Conservation (phyloP, 768 basidiomycete genomes). For the Lactarius sanguifluus region DNA sequence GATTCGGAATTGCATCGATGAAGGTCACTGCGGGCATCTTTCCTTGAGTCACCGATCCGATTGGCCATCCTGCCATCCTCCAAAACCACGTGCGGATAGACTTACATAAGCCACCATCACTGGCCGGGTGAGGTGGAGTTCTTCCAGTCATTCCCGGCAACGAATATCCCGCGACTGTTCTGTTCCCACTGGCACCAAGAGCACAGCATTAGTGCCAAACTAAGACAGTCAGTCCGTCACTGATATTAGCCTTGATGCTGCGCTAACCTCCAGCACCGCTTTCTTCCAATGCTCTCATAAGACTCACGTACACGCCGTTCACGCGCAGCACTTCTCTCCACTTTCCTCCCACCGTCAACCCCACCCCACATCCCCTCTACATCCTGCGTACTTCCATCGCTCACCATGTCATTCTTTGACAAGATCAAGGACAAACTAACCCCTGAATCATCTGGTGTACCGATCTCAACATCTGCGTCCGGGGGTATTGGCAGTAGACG, state of each 20-base stretch:
- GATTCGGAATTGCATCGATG: constrained; percentile 45
- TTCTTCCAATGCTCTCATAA: not conserved
- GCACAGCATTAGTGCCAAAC: not conserved
- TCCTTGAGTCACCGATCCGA: not conserved
- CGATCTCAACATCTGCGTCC: constrained; percentile 42
- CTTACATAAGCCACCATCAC: not conserved
- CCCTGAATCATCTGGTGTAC: constrained; percentile 42
- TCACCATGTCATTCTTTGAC: constrained; percentile 56
- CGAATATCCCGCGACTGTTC: not conserved
- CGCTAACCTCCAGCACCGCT: constrained; percentile 7
- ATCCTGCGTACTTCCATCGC: not conserved
- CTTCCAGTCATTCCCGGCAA: not conserved
- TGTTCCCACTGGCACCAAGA: not conserved
- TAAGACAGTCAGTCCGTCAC: not conserved
- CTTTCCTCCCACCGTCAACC: not conserved
- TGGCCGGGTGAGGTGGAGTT: not conserved
- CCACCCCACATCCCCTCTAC: not conserved
- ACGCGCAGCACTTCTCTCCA: not conserved
- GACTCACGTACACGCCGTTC: not conserved
- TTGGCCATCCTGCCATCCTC: too few species aligned
- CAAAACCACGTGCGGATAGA: not conserved
- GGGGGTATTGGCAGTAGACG: constrained; percentile 60
- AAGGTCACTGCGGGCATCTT: constrained; percentile 37
- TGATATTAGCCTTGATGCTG: not conserved
- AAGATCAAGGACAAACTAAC: constrained; percentile 53